Base-by-base conservation (phyloP, 495 filamentous ascomycete genomes). In the Amniculicola lignicola region DNA sequence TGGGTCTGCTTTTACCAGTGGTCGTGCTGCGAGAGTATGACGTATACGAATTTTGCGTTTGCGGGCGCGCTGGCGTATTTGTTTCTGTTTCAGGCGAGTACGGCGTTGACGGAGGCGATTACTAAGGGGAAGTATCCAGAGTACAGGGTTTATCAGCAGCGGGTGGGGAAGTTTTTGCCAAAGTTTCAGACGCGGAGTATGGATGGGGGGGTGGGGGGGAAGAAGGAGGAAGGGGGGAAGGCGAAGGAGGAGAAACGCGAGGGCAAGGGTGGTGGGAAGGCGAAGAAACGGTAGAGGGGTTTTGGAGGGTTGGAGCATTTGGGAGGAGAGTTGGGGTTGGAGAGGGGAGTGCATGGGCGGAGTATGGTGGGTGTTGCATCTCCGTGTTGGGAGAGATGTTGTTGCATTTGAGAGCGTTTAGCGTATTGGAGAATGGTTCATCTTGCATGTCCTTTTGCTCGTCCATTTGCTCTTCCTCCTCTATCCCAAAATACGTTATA, bases 1-100 rank as follows among this genome's bases (percentile, higher is more conserved):
- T 99, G 94, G 94, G 70, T 95, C 29, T 66, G 79, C 22, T 66
- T 96, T 51, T 97, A 97, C 68, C 77, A 86, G 53, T 99, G 93
- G 93, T 79, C 78, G 56, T 89, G 85, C 71, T 89, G 76, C 67
- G 77, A 80, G 51, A 87, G 84, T 15, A 79, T 83, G 31, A 79
- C 74, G 6, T 77, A 82, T 41, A 82, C 81, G 68, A 90, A 86
- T 70, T 99, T 91, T 91, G 81, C 86, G 2, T 80, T 77, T 15
- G 56, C 82, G n/a, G 93, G 92, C 11, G 75, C 84, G 0, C 11
- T 88, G 3, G 73, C 75, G 21, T 87, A 91, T 58, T 65, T 95
- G 24, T 62, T 83, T 45, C 75, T 99, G 28, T 99, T 99, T 72
- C 90, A 95, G 70, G 88, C 79, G 1, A 94, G 88, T 57, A 92